A percentile compares a stretch with the other conserved stretches of the same genome.
phyloP scores from a whole-genome alignment of 345 rosid species.

The Mercurialis annua region DNA sequence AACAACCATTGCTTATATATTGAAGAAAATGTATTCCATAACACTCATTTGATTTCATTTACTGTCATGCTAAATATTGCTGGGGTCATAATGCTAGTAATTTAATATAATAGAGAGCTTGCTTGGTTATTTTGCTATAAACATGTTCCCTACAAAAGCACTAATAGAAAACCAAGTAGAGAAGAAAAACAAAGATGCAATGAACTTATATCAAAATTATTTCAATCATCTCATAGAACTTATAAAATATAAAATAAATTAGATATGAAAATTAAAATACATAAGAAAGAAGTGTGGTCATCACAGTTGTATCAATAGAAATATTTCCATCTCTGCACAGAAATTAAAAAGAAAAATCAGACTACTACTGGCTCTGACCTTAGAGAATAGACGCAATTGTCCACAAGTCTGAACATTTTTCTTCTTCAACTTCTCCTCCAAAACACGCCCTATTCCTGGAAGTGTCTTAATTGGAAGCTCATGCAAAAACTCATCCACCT shows the following conservation, averaged over 20 bases:
- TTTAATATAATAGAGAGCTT: background rate
- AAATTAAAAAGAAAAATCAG: slow-evolving; percentile 1
- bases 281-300: background rate
- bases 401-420: slow-evolving; percentile 67
- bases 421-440: slow-evolving; percentile 74
- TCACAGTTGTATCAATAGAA: slow-evolving; percentile 11
- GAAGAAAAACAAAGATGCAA: too few species aligned
- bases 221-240: too few species aligned
- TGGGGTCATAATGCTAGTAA: background rate
- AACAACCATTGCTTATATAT: background rate
- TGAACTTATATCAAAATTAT: too few species aligned
- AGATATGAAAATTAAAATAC: background rate
- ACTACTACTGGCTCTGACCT: slow-evolving; percentile 40
- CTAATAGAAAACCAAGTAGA: background rate
- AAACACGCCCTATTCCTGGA: slow-evolving; percentile 85
- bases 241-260: background rate
- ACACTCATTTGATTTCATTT: background rate
- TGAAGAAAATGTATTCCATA: background rate
- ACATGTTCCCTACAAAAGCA: background rate
- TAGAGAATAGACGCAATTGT: slow-evolving; percentile 64
- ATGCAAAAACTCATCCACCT: slow-evolving; percentile 72
- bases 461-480: slow-evolving; percentile 72
- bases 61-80: background rate
- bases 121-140: background rate
- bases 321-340: slow-evolving; percentile 8